A percentile compares a stretch with the other conserved stretches of the same genome.
These are phyloP conservation scores for Epichloe sibirici DNA, from an alignment of 2,329 filamentous ascomycete species.

Conservation along the genomic window DNA sequence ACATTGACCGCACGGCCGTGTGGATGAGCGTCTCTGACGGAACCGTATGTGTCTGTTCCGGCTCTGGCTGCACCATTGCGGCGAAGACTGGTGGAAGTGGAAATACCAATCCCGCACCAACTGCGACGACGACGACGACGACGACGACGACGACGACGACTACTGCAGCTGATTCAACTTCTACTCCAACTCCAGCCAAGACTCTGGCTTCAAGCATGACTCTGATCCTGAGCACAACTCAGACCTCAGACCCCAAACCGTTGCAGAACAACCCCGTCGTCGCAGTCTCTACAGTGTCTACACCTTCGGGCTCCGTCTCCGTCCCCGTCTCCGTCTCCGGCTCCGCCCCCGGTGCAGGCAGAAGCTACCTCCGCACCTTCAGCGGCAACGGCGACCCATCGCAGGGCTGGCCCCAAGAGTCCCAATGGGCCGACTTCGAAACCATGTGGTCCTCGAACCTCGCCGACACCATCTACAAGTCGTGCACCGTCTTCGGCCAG, in stretches of 20 bases:
- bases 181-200: no score
- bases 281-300: background rate
- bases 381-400: background rate
- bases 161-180: no score
- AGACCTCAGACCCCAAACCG: background rate
- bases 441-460: constrained; percentile 15
- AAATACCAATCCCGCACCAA: background rate
- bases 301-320: background rate
- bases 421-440: constrained; percentile 18
- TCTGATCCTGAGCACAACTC: background rate
- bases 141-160: background rate
- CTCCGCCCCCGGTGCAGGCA: background rate
- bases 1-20: background rate
- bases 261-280: background rate
- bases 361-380: background rate
- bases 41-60: background rate
- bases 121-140: background rate
- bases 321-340: background rate
- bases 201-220: no score
- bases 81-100: background rate
- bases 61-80: background rate
- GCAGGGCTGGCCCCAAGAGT: constrained; percentile 17
- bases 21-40: constrained; percentile 3
- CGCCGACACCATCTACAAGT: constrained; percentile 1
- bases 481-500: constrained; percentile 6